Evolutionary conservation across 2,329 filamentous ascomycete genomes (phyloP), one percentile per base, ranked within the genome.

Genomic region (Epichloe sp.): DNA sequence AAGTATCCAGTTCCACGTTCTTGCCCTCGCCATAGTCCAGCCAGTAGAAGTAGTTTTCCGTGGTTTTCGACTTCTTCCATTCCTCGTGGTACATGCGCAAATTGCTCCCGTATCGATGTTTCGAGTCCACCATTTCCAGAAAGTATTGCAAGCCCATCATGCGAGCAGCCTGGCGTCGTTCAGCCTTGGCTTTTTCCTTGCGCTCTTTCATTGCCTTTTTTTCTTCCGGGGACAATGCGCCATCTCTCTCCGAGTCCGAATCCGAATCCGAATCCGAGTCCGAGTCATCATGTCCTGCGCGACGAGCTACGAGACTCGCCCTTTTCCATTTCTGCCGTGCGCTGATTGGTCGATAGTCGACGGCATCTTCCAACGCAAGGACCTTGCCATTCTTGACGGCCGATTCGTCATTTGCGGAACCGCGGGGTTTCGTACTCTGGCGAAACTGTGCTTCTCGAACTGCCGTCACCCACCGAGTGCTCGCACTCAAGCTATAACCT

Each of bases 21-120:
- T 73, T 80, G 0, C 90, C 90, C 47, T 83, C 83, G 5, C 90
- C 90, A 53, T 85, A 75, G 63, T 96, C 90, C 1, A 95, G 73
- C 89, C 90, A 95, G 68, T 89, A 91, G 65, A 95, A 95, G 74
- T 90, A 96, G 62, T 93, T 95, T 63, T 95, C 85, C 4, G 81
- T 78, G 0, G 88, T 91, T 31, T 73, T 73, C 1, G 80, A 73
- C 54, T 77, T 79, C 65, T 88, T 88, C 90, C 90, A 96, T 56
- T 86, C 80, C 53, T 81, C 79, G 61, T 96, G 90, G 59, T 95
- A 96, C 35, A 79, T 77, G 35, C 86, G 76, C 48, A 95, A 67
- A 58, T 93, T 94, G 50, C 82, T 85, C 4, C 89, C 90, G 61
- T 95, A 94, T 4, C 89, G 80, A 63, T 96, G 89, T 65, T 94